Evolutionary conservation across 371 early-diverging fungal genomes (phyloP).

Genomic region (Dichotomocladium elegans): DNA sequence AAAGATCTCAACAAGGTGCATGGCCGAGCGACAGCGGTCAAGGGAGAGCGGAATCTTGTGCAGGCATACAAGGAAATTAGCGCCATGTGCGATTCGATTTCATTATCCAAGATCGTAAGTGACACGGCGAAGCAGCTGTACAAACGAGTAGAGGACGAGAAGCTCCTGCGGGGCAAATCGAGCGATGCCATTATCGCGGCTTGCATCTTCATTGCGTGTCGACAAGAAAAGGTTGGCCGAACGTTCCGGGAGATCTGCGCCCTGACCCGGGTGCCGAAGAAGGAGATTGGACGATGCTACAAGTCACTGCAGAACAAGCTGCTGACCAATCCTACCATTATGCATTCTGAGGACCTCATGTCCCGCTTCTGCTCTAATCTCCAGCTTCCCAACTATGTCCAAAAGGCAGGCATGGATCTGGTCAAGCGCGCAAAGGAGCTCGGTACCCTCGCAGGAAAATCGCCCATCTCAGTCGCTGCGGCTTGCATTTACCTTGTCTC

Average conservation of each 20-base stretch:
- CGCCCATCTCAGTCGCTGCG: constrained; percentile 89
- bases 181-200: constrained; percentile 94
- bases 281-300: constrained; percentile 87
- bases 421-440: constrained; percentile 73
- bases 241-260: constrained; percentile 98
- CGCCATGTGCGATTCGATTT: constrained; percentile 88
- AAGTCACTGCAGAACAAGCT: constrained; percentile 72
- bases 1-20: constrained; percentile 74
- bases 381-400: constrained; percentile 67
- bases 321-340: constrained; percentile 62
- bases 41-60: constrained; percentile 79
- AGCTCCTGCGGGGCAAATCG: constrained; percentile 86
- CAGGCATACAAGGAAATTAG: constrained; percentile 93
- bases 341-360: constrained; percentile 79
- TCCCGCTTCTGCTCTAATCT: constrained; percentile 85
- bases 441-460: constrained; percentile 84
- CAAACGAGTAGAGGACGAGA: constrained; percentile 87
- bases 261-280: constrained; percentile 89
- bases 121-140: constrained; percentile 97
- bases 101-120: constrained; percentile 79
- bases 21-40: constrained; percentile 67
- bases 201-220: constrained; percentile 97
- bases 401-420: constrained; percentile 68
- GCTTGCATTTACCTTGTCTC: constrained; percentile 87
- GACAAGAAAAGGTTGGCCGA: constrained; percentile 87